Conservation (phyloP, 2,329 filamentous ascomycete species). For the Achaetomium macrosporum region DNA sequence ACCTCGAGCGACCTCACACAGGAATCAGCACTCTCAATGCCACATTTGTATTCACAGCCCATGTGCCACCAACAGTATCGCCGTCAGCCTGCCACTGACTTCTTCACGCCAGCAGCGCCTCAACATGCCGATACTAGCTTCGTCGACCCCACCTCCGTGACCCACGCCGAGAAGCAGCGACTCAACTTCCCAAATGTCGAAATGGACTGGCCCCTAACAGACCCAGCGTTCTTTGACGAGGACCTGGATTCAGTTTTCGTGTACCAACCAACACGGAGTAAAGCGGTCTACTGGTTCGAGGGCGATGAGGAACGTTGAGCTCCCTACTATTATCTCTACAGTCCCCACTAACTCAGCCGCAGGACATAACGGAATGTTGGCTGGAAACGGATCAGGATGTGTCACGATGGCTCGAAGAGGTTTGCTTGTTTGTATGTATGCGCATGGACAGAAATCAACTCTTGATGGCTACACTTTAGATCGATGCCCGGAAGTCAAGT, state of each 20-base stretch:
- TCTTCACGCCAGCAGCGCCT: no score
- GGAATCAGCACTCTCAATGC: no score
- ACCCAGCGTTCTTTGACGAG: not conserved
- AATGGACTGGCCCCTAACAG: conserved; percentile 6
- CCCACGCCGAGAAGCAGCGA: not conserved
- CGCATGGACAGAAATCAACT: no score
- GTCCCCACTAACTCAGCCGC: not conserved
- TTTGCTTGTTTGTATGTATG: not conserved
- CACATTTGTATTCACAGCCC: no score
- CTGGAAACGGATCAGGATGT: not conserved
- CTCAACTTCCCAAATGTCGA: not conserved
- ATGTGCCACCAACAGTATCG: no score
- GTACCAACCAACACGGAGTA: not conserved
- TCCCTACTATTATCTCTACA: not conserved
- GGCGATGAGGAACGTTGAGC: not conserved
- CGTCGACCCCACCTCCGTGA: not conserved
- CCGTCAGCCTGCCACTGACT: no score
- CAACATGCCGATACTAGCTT: no score
- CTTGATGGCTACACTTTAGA: no score
- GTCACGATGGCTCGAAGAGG: not conserved
- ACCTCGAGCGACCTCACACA: no score
- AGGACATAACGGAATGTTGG: not conserved
- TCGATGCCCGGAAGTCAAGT: not conserved
- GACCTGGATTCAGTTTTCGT: conserved; percentile 1
- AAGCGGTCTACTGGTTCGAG: not conserved